Percentiles rank a stretch among this genome's conserved stretches.
These are phyloP conservation scores for Berkeleyomyces rouxiae DNA, from an alignment of 2,329 filamentous ascomycete genomes.

Conservation along the genomic window DNA sequence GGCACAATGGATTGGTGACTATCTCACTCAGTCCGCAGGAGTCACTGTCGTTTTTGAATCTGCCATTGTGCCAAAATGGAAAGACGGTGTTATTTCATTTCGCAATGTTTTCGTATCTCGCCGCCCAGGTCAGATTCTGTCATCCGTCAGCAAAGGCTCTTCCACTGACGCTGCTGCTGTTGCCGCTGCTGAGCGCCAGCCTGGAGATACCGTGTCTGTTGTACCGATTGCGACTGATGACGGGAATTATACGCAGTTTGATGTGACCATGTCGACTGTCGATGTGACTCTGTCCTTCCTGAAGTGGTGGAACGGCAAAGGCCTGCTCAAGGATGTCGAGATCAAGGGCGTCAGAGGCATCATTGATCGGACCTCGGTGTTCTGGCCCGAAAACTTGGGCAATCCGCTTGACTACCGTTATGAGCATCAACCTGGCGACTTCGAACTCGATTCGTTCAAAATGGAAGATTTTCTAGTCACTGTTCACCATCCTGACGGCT, in stretches of 20 bases:
- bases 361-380: slow-evolving; percentile 72
- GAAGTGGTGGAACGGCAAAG: slow-evolving; percentile 99
- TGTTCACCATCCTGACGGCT: slow-evolving; percentile 73
- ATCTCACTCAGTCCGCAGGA: slow-evolving; percentile 83
- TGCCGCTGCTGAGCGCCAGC: slow-evolving; percentile 54
- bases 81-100: slow-evolving; percentile 87
- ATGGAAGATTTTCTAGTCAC: slow-evolving; percentile 87
- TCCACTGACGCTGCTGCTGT: slow-evolving; percentile 69
- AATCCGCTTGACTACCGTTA: slow-evolving; percentile 82
- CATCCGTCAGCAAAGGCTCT: slow-evolving; percentile 84
- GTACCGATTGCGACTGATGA: slow-evolving; percentile 49
- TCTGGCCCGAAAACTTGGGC: slow-evolving; percentile 44
- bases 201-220: slow-evolving; percentile 26
- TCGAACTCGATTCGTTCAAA: slow-evolving; percentile 93
- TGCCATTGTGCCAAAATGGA: slow-evolving; percentile 93
- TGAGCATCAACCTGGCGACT: slow-evolving; percentile 78
- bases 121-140: slow-evolving; percentile 63
- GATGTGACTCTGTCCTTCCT: slow-evolving; percentile 92
- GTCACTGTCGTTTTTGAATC: slow-evolving; percentile 93
- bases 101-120: slow-evolving; percentile 92
- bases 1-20: slow-evolving; percentile 85
- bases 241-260: slow-evolving; percentile 95
- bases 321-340: slow-evolving; percentile 77
- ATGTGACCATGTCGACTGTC: slow-evolving; percentile 83
- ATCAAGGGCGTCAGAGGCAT: slow-evolving; percentile 87